Base-by-base conservation (phyloP, 805 yeast genomes). In the Saturnispora zaruensis region DNA sequence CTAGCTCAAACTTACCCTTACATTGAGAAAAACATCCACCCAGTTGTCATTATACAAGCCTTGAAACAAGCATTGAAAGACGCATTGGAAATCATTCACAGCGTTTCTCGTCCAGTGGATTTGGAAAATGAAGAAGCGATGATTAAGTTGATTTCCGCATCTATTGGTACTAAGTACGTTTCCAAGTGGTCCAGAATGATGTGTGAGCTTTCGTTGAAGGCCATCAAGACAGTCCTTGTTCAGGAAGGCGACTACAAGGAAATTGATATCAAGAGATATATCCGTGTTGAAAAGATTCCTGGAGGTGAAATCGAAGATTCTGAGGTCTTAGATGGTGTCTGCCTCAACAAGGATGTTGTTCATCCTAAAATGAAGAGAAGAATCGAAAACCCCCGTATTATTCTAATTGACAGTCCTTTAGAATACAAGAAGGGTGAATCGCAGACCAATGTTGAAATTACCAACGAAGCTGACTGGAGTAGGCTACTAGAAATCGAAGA, bases 341-440 rank as follows among this genome's bases (percentile, higher is more conserved):
- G 93, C 70, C 77, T 93, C 60, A 93, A 93, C 73, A 93, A 93
- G 69, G 99, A 93, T 65, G 95, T 93, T 51, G 89, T 95, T n/a
- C 99, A 93, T 69, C 99, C 99, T 55, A 89, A 90, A 68, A 93
- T 93, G 99, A 83, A 83, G 59, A 82, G 99, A 66, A 64, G 73
- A 59, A 85, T 93, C 58, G 86, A 84, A 65, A 86, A 88, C 62
- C 99, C 99, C 46, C 79, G 91, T 56, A 79, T 93, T 49, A 78
- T 93, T 18, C 75, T 93, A 57, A 76, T 93, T 59, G 99, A 93
- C 70, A 90, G 97, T 69, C 97, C 99, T 11, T 75, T 93, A 60
- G 99, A 93, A 71, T 93, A 93, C 73, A 93, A 93, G 73, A 93
- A 93, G 76, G 99, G 99, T 57, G 99, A 93, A 72, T 89, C 97